Evolutionary conservation across 108 stramenopile species (phyloP), one percentile per base, ranked within the genome.

Genomic region (Parmales sp.): DNA sequence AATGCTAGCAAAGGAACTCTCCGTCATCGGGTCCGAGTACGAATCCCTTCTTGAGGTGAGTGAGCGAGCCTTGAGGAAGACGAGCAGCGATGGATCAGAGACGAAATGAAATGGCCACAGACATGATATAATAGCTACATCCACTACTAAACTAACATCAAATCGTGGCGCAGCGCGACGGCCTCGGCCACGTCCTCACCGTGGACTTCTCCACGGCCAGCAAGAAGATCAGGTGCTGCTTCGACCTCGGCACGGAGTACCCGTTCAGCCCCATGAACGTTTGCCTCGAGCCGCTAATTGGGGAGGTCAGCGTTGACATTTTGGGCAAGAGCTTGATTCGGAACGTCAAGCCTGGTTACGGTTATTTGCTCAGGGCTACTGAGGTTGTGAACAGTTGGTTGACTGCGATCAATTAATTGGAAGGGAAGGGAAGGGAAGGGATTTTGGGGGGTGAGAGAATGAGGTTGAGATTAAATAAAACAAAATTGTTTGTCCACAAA

Each of bases 261-360:
- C 54, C 54, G 2, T 60, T 60, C 26, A 60, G 31, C 6, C 54
- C 54, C 7, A 34, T 60, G 54, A 11, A 60, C n/a, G 54, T 34
- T 1, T 28, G 26, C 4, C 20, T 60, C 26, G 54, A 60, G 54
- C 18, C 26, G 13, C 31, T 60, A 13, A 60, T 60, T 13, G 54
- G 54, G 20, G 54, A 13, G 1, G 36, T 34, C 29, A 34, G 36
- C 26, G 20, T 20, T 60, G 54, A 19, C 31, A 11, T 34, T 4
- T 4, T 60, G 2, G 54, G 54, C 3, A 11, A 60, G 16, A 28
- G 26, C 16, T 4, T 60, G 5, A 20, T 16, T 28, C 29, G 54
- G 54, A 60, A 60, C 54, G 54, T 34, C 3, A 34, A 28, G 11
- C 54, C 54, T 2, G 54, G 54, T 13, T 60, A 34, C 54, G 54